Base-by-base conservation (phyloP, 1,139 yeast genomes). In the Nakaseomyces delphensis region DNA sequence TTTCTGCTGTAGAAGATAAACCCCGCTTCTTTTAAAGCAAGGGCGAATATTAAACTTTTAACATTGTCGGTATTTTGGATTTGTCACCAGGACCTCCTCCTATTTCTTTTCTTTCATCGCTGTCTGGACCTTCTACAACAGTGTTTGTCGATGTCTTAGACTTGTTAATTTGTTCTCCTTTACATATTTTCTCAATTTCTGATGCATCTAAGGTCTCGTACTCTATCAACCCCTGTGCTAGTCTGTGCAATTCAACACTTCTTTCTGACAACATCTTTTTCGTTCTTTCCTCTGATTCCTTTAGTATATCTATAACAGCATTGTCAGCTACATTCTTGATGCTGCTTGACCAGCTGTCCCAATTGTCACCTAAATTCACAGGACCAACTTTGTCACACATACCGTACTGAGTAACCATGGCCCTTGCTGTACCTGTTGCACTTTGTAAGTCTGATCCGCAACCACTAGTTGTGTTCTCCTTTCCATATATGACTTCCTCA, bases 331-430 rank as follows among this genome's bases (percentile, higher is more conserved):
- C 70, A 59, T 86, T 93, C 50, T 94, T 74, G 41, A 94, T 75
- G 50, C 79, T 77, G 10, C 89, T 84, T 1, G 96, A 85, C 98
- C 97, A 91, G 44, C 83, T 77, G 52, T 80, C 87, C 96, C 96
- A 89, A 59, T 83, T 80, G 56, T 86, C 91, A 44, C 89, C 75
- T 40, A 91, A 71, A 57, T 79, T 79, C 29, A 91, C 86, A 5
- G 98, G 98, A 1, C 98, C 98, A 49, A 91, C 85, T 45, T 74
- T 77, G 43, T 85, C 91, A 53, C 94, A 81, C 98, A 93, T 91
- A 56, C 99, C 99, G 60, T 84, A 91, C 39, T 87, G 80, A 1
- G 95, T 86, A 36, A 91, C 96, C 97, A 91, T 91, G 16, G 95
- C 95, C 56, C 96, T 74, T 1, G 98, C 98, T 43, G 87, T 91